Evolutionary conservation across 352 stramenopile genomes (phyloP).

Genomic region (Pythium aristosporum): DNA sequence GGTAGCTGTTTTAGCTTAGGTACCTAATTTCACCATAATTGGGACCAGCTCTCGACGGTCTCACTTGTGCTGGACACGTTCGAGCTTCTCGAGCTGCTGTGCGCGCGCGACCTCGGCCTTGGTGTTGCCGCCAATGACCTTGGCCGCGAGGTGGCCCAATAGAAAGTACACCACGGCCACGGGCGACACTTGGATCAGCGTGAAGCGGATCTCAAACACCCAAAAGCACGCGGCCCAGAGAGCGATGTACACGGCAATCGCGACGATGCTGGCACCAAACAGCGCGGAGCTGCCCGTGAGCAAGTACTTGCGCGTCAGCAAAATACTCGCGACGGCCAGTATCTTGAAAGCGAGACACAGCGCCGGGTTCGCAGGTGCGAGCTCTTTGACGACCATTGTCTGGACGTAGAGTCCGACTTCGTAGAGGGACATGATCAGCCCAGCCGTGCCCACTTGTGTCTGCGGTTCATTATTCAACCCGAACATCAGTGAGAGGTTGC

Average conservation of each 20-base stretch:
- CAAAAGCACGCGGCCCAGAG: constrained; percentile 35
- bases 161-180: constrained; percentile 44
- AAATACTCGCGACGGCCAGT: constrained; percentile 35
- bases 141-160: constrained; percentile 26
- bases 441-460: constrained; percentile 39
- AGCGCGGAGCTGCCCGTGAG: constrained; percentile 19
- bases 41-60: neutral
- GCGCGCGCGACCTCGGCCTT: constrained; percentile 48
- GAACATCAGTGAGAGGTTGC: no score
- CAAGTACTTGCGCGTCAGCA: constrained; percentile 42
- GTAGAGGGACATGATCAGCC: constrained; percentile 41
- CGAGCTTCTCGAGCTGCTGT: constrained; percentile 57
- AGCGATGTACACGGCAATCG: constrained; percentile 36
- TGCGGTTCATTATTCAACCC: constrained; percentile 6
- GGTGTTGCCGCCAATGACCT: constrained; percentile 51
- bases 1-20: no score
- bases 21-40: no score
- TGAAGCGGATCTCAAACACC: constrained; percentile 34
- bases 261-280: constrained; percentile 34
- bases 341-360: constrained; percentile 44
- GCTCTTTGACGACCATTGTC: constrained; percentile 23
- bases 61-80: constrained; percentile 27
- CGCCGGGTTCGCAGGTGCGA: constrained; percentile 13
- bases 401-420: constrained; percentile 40
- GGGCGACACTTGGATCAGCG: constrained; percentile 41